Conservation (phyloP, 192 early-diverging fungal species). For the Coemansia sp. region DNA sequence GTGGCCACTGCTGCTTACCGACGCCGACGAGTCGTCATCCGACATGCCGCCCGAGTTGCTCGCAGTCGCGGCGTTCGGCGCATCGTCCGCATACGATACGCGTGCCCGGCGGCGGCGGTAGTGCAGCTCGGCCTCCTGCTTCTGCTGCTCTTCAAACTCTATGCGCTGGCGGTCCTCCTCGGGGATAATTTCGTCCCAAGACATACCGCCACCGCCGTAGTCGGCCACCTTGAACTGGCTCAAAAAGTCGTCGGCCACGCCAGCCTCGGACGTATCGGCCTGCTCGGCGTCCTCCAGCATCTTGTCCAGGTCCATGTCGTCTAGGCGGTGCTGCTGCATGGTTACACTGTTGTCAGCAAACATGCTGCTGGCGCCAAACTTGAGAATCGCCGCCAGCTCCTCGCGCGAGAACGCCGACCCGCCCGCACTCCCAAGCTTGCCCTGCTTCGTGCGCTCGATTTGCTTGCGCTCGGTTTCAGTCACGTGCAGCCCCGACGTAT, state of each 20-base stretch:
- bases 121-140: slow-evolving; percentile 58
- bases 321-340: slow-evolving; percentile 71
- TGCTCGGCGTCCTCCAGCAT: slow-evolving; percentile 94
- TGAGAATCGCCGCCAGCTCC: slow-evolving; percentile 91
- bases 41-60: slow-evolving; percentile 19
- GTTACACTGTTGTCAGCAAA: slow-evolving; percentile 68
- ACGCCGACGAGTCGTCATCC: slow-evolving; percentile 30
- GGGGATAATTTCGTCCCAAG: slow-evolving; percentile 97
- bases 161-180: slow-evolving; percentile 70
- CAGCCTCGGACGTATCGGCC: slow-evolving; percentile 70
- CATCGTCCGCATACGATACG: slow-evolving; percentile 66
- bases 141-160: slow-evolving; percentile 66
- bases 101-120: slow-evolving; percentile 57
- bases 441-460: slow-evolving; percentile 50
- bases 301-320: slow-evolving; percentile 95
- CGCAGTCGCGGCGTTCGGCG: slow-evolving; percentile 37
- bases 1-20: slow-evolving; percentile 29
- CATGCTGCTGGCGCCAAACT: slow-evolving; percentile 98
- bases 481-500: slow-evolving; percentile 83
- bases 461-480: slow-evolving; percentile 52
- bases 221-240: slow-evolving; percentile 93
- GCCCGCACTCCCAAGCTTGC: slow-evolving; percentile 36
- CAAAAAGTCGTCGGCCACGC: slow-evolving; percentile 86
- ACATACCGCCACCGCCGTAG: slow-evolving; percentile 63
- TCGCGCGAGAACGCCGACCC: slow-evolving; percentile 69